Percentiles rank a stretch among this genome's conserved stretches.
These are phyloP conservation scores for Penicillium paradoxum DNA, from an alignment of 495 filamentous ascomycete species.

Conservation along the genomic window DNA sequence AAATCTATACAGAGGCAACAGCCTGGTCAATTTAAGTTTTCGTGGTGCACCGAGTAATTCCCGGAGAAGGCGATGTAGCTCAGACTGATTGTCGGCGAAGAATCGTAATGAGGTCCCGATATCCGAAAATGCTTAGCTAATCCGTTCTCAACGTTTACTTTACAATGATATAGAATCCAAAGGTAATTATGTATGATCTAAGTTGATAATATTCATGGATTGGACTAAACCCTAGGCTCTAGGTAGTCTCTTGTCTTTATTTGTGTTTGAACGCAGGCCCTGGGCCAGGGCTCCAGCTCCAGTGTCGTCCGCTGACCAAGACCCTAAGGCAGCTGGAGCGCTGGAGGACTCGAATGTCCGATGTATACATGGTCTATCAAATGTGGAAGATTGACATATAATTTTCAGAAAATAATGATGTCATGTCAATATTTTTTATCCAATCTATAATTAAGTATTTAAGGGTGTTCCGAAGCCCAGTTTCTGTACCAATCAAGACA, in stretches of 20 bases:
- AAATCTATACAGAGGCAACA: constrained; percentile 2
- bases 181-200: no score
- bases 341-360: no score
- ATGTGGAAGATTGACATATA: no score
- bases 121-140: constrained; percentile 18
- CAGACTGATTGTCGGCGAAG: constrained; percentile 15
- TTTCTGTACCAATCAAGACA: constrained; percentile 79
- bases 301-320: background rate
- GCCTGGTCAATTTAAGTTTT: background rate
- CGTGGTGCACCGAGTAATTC: constrained; percentile 7
- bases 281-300: background rate
- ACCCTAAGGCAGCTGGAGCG: no score
- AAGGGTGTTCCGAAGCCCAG: constrained; percentile 55
- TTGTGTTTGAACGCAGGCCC: background rate
- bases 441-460: constrained; percentile 1
- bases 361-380: no score
- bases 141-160: background rate
- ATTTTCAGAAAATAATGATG: no score
- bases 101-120: constrained; percentile 22
- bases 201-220: no score
- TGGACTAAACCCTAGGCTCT: background rate
- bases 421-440: constrained; percentile 1
- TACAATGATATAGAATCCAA: background rate
- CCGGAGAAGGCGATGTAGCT: constrained; percentile 11
- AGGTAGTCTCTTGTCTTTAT: background rate